These are phyloP conservation scores for Cystobasidium tubakii DNA, from an alignment of 768 basidiomycete genomes.

Conservation along the genomic window DNA sequence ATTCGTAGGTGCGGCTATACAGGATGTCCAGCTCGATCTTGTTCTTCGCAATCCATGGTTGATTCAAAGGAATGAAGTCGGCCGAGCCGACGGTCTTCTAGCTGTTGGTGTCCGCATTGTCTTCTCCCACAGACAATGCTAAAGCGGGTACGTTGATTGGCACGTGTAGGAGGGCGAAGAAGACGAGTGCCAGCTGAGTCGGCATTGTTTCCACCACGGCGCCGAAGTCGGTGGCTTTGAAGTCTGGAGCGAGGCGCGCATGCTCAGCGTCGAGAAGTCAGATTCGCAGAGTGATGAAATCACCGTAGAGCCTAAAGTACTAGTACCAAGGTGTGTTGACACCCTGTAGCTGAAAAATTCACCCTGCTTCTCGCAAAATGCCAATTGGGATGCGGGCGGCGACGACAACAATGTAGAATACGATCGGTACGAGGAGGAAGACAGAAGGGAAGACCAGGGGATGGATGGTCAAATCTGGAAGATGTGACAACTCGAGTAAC, in stretches of 20 bases:
- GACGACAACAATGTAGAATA: slow-evolving; percentile 76
- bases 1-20: background rate
- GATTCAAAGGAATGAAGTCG: background rate
- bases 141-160: slow-evolving; percentile 85
- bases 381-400: slow-evolving; percentile 60
- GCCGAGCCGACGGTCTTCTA: too few relatives aligned
- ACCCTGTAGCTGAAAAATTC: slow-evolving; percentile 73
- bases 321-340: slow-evolving; percentile 64
- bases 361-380: slow-evolving; percentile 63
- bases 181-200: slow-evolving; percentile 80
- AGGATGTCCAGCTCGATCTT: background rate
- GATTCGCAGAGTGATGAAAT: too few relatives aligned
- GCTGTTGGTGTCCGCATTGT: slow-evolving; percentile 79
- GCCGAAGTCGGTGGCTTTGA: slow-evolving; percentile 58
- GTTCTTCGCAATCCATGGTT: slow-evolving; percentile 1
- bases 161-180: slow-evolving; percentile 55
- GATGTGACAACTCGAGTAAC: slow-evolving; percentile 72
- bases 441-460: slow-evolving; percentile 77
- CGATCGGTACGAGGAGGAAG: slow-evolving; percentile 60
- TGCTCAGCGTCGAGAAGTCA: too few relatives aligned
- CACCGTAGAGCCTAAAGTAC: slow-evolving; percentile 74
- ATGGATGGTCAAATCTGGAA: slow-evolving; percentile 63
- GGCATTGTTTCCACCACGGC: slow-evolving; percentile 78
- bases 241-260: too few relatives aligned
- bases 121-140: slow-evolving; percentile 78